These are phyloP conservation scores for Rhizopogon vinicolor DNA, from an alignment of 768 basidiomycete species.

Conservation along the genomic window DNA sequence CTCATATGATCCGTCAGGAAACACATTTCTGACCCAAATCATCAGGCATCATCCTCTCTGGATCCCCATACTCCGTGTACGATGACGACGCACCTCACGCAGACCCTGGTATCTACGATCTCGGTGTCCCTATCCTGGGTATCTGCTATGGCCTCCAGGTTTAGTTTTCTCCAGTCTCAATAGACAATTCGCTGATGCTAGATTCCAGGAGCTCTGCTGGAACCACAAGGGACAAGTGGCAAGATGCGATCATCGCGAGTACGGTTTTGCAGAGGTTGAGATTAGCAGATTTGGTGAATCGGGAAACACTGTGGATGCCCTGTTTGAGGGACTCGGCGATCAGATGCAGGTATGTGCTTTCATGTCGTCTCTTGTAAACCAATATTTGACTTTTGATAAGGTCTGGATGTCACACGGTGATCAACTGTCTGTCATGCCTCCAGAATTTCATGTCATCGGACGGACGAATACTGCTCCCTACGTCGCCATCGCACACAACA, in stretches of 20 bases:
- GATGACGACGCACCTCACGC: slow-evolving; percentile 90
- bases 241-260: slow-evolving; percentile 89
- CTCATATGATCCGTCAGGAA: neutral
- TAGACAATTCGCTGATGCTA: neutral
- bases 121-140: slow-evolving; percentile 89
- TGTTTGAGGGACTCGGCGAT: slow-evolving; percentile 85
- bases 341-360: slow-evolving; percentile 69
- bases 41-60: slow-evolving; percentile 90
- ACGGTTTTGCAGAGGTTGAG: slow-evolving; percentile 84
- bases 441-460: slow-evolving; percentile 85
- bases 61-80: slow-evolving; percentile 98
- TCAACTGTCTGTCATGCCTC: slow-evolving; percentile 77
- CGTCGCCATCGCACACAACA: slow-evolving; percentile 89
- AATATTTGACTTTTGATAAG: slow-evolving; percentile 34
- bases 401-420: slow-evolving; percentile 99
- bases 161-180: slow-evolving; percentile 10
- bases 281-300: slow-evolving; percentile 58
- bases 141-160: slow-evolving; percentile 98
- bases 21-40: neutral
- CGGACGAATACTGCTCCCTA: slow-evolving; percentile 83
- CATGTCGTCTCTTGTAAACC: neutral
- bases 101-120: slow-evolving; percentile 84
- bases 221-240: slow-evolving; percentile 79
- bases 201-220: slow-evolving; percentile 84
- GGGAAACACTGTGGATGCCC: slow-evolving; percentile 50